Evolutionary conservation across 148 eudicot genomes (phyloP).

Genomic region (Tetragonia tetragonoides): DNA sequence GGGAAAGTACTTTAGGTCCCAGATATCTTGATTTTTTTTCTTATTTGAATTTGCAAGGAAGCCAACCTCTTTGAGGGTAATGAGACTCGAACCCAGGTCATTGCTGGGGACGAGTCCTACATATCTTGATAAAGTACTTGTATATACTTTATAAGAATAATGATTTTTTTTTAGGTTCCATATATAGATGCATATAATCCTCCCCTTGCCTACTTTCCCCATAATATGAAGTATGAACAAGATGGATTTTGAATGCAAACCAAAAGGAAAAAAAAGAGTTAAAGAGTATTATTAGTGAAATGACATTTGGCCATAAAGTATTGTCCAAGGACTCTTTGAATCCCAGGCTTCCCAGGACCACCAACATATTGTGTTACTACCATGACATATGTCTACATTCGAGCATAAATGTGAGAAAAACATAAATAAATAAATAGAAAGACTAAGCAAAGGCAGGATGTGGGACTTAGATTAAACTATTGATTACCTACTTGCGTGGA

Average conservation of each 20-base stretch:
- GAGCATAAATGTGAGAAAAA: not conserved
- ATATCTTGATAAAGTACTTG: too few species aligned
- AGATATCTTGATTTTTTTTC: not conserved
- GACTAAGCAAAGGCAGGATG: not conserved
- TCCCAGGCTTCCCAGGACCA: not conserved
- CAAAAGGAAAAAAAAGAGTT: not conserved
- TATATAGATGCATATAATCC: not conserved
- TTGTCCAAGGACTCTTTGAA: not conserved
- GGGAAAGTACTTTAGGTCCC: not conserved
- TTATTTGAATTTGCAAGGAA: too few species aligned
- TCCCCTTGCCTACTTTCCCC: not conserved
- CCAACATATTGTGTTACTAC: not conserved
- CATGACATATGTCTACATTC: not conserved
- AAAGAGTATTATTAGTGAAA: not conserved
- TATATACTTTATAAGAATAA: not conserved
- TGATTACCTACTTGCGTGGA: conserved; percentile 37
- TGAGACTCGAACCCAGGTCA: too few species aligned
- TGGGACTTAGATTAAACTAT: not conserved
- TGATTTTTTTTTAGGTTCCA: not conserved
- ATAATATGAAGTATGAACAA: not conserved
- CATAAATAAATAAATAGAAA: conserved; percentile 2
- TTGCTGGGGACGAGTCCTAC: too few species aligned
- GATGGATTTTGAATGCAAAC: not conserved
- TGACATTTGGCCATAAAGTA: not conserved
- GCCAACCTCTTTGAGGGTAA: too few species aligned